Evolutionary conservation across 1,284 basidiomycete genomes (phyloP).

Genomic region (Hemileia vastatrix): DNA sequence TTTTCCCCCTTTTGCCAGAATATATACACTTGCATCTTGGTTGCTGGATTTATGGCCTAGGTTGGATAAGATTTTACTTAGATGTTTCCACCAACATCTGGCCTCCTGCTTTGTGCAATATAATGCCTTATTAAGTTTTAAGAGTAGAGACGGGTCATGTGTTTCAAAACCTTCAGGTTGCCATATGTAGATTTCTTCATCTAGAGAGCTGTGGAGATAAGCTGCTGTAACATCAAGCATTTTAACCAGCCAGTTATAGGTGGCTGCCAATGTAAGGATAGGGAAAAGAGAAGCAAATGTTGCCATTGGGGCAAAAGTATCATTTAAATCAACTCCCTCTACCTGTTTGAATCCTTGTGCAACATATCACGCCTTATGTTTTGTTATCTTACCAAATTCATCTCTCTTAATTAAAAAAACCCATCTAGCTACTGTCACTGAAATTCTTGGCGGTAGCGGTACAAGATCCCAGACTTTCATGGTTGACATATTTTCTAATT

Average conservation of each 20-base stretch:
- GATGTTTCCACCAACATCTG: background rate
- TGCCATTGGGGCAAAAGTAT: background rate
- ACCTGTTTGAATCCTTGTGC: constrained; percentile 5
- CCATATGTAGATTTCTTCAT: background rate
- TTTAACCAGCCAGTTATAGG: background rate
- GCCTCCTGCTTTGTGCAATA: background rate
- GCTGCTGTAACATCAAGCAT: background rate
- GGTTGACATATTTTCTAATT: background rate
- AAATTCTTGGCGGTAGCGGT: background rate
- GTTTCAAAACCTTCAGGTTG: background rate
- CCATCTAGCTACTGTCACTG: background rate
- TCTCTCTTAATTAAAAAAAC: constrained; percentile 7
- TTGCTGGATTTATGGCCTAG: too few species aligned
- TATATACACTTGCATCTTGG: too few species aligned
- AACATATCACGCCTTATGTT: constrained; percentile 1
- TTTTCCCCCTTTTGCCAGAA: background rate
- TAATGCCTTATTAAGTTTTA: background rate
- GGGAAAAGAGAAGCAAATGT: background rate
- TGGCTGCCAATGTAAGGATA: background rate
- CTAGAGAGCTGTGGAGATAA: background rate
- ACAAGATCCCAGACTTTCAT: background rate
- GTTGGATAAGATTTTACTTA: background rate
- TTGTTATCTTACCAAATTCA: background rate
- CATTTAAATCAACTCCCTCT: constrained; percentile 8
- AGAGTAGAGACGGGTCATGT: too few species aligned